Percentiles rank a stretch among this genome's conserved stretches.
phyloP scores from a whole-genome alignment of 345 rosid species.

The Heritiera fomes region DNA sequence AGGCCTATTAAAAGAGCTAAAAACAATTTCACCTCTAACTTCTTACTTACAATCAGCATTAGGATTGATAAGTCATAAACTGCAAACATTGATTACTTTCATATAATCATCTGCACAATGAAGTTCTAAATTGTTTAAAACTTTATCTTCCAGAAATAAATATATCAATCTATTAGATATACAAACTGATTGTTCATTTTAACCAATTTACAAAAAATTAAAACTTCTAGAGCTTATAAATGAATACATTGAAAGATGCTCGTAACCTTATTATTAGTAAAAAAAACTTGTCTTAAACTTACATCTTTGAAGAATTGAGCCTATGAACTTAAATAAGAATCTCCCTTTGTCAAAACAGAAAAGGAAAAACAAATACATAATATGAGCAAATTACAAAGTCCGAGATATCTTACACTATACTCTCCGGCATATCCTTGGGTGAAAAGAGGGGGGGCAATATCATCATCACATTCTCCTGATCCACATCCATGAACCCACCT shows the following conservation, averaged over 20 bases:
- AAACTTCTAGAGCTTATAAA: background rate
- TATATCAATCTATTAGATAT: background rate
- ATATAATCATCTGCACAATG: background rate
- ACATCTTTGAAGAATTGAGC: background rate
- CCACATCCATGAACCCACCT: conserved; percentile 60
- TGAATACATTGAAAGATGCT: background rate
- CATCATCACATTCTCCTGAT: conserved; percentile 82
- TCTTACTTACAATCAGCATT: background rate
- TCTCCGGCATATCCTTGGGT: conserved; percentile 74
- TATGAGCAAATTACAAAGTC: conserved; percentile 17
- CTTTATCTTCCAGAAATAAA: background rate
- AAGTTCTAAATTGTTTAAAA: background rate
- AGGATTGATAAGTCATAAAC: background rate
- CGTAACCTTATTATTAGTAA: background rate
- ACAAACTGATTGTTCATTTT: background rate
- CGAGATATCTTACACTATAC: conserved; percentile 60
- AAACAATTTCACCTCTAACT: conserved; percentile 1
- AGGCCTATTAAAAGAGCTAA: background rate
- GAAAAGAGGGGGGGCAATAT: conserved; percentile 81
- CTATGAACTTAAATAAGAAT: background rate
- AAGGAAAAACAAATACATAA: background rate
- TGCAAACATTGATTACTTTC: background rate
- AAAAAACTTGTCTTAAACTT: background rate
- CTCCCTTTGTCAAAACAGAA: background rate
- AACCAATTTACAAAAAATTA: background rate